These are phyloP conservation scores for Gossypium ekmanianum DNA, from an alignment of 345 rosid genomes.

Conservation along the genomic window DNA sequence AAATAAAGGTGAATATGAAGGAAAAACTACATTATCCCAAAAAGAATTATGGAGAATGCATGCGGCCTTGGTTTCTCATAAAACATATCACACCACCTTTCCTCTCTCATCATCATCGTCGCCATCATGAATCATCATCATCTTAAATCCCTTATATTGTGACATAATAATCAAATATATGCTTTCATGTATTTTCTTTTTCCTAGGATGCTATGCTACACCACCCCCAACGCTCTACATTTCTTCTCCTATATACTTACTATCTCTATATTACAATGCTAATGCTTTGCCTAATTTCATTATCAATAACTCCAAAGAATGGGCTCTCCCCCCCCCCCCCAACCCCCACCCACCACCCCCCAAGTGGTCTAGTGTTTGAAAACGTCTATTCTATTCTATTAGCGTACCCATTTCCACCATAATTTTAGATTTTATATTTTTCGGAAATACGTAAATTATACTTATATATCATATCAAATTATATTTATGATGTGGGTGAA, in stretches of 20 bases:
- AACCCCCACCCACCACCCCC: neutral
- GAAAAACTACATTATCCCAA: too few species aligned
- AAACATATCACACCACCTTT: neutral
- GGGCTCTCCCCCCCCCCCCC: neutral
- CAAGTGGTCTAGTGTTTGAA: neutral
- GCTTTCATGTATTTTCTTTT: neutral
- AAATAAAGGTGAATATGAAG: too few species aligned
- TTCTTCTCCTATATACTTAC: neutral
- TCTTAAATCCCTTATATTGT: slow-evolving; percentile 4
- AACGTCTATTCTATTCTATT: neutral
- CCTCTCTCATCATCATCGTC: slow-evolving; percentile 1
- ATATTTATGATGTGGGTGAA: too few species aligned
- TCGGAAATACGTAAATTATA: neutral
- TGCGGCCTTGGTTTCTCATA: neutral
- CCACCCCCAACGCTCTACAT: neutral
- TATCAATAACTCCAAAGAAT: neutral
- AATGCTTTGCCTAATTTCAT: neutral
- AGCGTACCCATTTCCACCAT: neutral
- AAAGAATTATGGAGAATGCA: neutral
- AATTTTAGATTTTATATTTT: neutral
- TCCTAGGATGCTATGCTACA: slow-evolving; percentile 9
- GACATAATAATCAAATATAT: slow-evolving; percentile 11
- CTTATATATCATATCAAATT: too few species aligned
- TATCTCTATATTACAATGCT: neutral
- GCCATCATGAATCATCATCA: neutral